Conservation (phyloP, 140 eudicot species). For the Anethum foeniculum region DNA sequence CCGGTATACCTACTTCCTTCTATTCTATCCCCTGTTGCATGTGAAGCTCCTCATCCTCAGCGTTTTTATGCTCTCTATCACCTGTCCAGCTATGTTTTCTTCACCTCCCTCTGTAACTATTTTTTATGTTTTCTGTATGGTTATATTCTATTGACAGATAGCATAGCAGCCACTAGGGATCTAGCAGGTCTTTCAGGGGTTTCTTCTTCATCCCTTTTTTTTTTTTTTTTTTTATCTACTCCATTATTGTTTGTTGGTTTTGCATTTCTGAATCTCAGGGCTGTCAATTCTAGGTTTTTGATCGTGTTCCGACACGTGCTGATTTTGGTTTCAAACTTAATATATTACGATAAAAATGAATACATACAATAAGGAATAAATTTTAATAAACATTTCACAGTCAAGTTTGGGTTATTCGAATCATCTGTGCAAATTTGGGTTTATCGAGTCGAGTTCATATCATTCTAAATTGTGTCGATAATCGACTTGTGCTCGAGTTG, state of each 20-base stretch:
- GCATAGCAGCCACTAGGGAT: neutral
- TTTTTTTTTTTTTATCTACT: neutral
- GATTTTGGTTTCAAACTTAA: neutral
- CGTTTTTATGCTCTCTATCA: neutral
- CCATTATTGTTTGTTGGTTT: neutral
- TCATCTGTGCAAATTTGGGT: neutral
- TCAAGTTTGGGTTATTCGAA: neutral
- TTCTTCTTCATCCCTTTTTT: neutral
- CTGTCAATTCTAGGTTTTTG: neutral
- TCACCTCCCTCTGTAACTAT: neutral
- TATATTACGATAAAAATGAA: too few relatives aligned
- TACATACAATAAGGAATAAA: neutral
- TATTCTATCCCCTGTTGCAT: slow-evolving; percentile 5
- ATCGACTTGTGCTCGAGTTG: neutral
- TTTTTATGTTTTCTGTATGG: neutral
- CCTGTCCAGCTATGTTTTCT: neutral
- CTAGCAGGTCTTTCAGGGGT: neutral
- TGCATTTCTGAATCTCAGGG: neutral
- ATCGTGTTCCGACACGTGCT: neutral
- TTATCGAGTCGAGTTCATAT: too few relatives aligned
- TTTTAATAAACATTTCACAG: neutral
- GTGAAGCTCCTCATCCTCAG: slow-evolving; percentile 4
- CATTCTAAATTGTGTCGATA: neutral
- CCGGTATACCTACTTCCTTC: slow-evolving; percentile 10
- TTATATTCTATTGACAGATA: neutral